Percentiles rank a stretch among this genome's conserved stretches.
These are phyloP conservation scores for Fragaria iinumae DNA, from an alignment of 306 rosid species.

Conservation along the genomic window DNA sequence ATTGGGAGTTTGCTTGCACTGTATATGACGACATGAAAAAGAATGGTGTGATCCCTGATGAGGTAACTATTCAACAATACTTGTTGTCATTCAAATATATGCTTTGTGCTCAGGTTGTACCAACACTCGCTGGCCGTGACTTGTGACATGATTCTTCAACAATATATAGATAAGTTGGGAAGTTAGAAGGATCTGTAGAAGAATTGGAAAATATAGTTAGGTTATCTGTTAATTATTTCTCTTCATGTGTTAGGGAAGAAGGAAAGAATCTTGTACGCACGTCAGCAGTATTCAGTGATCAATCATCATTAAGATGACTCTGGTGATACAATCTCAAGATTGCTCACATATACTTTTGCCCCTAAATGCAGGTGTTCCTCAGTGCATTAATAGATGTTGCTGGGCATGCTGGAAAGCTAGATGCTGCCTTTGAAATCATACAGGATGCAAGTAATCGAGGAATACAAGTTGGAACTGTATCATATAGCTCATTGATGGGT, in stretches of 20 bases:
- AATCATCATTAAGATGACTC: background rate
- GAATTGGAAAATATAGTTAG: background rate
- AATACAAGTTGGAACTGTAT: constrained; percentile 52
- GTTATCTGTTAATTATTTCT: background rate
- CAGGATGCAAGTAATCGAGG: constrained; percentile 63
- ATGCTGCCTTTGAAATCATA: constrained; percentile 80
- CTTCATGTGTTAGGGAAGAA: background rate
- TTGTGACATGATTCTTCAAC: background rate
- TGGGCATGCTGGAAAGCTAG: constrained; percentile 88
- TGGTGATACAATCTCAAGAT: constrained; percentile 14
- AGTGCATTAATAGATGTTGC: constrained; percentile 96
- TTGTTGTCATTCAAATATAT: background rate
- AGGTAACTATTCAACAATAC: constrained; percentile 43
- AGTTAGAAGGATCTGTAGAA: background rate
- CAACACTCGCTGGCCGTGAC: background rate
- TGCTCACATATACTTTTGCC: constrained; percentile 26
- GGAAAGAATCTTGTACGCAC: background rate
- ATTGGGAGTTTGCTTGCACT: constrained; percentile 76
- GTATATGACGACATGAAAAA: constrained; percentile 71
- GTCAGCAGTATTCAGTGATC: constrained; percentile 27
- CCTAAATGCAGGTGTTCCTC: constrained; percentile 73
- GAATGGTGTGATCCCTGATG: constrained; percentile 83
- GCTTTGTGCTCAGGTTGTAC: background rate
- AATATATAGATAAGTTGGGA: background rate
- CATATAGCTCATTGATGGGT: constrained; percentile 97